phyloP scores from a whole-genome alignment of 2,329 filamentous ascomycete species.

The Trichoderma endophyticum region DNA sequence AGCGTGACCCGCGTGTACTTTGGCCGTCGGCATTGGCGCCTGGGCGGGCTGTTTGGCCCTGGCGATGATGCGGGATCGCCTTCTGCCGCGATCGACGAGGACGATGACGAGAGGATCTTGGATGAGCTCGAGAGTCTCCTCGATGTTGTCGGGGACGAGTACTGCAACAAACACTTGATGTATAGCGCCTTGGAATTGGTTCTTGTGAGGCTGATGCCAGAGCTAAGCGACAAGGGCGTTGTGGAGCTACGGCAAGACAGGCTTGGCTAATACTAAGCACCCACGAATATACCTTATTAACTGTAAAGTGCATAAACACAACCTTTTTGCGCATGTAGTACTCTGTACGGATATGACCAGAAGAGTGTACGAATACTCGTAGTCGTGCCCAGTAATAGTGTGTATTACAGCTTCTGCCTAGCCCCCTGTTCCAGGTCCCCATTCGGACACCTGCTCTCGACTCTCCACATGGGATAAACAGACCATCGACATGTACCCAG shows the following conservation, averaged over 20 bases:
- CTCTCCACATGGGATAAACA: constrained; percentile 4
- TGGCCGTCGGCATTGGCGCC: constrained; percentile 36
- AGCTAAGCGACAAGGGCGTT: constrained; percentile 70
- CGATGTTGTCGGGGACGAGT: constrained; percentile 73
- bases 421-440: background rate
- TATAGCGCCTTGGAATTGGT: constrained; percentile 79
- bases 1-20: constrained; percentile 51
- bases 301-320: background rate
- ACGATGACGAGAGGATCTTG: constrained; percentile 42
- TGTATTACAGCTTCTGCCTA: background rate
- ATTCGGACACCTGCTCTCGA: background rate
- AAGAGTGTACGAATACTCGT: background rate
- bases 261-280: constrained; percentile 37
- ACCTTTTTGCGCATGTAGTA: background rate
- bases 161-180: constrained; percentile 89
- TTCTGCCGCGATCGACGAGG: background rate
- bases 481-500: constrained; percentile 1
- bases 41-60: constrained; percentile 21
- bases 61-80: constrained; percentile 17
- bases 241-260: constrained; percentile 72
- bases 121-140: constrained; percentile 64
- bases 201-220: constrained; percentile 78
- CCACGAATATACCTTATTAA: background rate
- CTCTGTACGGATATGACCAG: background rate
- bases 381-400: background rate